Conservation (phyloP, 2,329 filamentous ascomycete species). For the Ophidiomyces ophidiicola region DNA sequence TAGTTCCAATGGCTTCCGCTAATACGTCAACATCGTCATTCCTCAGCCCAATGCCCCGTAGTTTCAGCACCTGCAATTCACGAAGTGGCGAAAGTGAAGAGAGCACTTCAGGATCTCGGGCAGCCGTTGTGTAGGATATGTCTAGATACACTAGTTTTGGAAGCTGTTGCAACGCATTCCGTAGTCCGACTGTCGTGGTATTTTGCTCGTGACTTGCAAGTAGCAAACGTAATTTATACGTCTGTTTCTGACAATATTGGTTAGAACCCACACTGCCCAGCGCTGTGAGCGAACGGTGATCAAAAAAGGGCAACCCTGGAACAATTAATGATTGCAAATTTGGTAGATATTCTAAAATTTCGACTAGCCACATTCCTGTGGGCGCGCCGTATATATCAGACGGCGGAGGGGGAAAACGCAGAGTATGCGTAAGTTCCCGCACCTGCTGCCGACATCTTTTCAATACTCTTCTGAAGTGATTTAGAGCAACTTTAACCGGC, state of each 20-base stretch:
- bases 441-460: conserved; percentile 42
- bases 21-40: conserved; percentile 44
- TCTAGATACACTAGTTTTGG: conserved; percentile 47
- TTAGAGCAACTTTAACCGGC: conserved; percentile 40
- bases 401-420: conserved; percentile 48
- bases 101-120: conserved; percentile 40
- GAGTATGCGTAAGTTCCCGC: conserved; percentile 47
- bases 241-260: neutral
- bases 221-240: conserved; percentile 42
- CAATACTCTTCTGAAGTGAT: conserved; percentile 46
- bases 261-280: conserved; percentile 24
- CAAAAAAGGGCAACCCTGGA: conserved; percentile 48
- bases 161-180: conserved; percentile 42
- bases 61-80: conserved; percentile 45
- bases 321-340: conserved; percentile 49
- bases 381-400: conserved; percentile 50
- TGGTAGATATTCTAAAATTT: conserved; percentile 46
- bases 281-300: conserved; percentile 45
- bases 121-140: conserved; percentile 42
- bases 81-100: conserved; percentile 36
- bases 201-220: conserved; percentile 47
- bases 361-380: conserved; percentile 46
- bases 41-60: conserved; percentile 42
- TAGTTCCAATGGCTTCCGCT: conserved; percentile 39
- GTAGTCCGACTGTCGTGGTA: conserved; percentile 43